A percentile compares a stretch with the other conserved stretches of the same genome.
Conservation (phyloP, 1,139 yeast species). For the Yamadazyma epiphylla region DNA sequence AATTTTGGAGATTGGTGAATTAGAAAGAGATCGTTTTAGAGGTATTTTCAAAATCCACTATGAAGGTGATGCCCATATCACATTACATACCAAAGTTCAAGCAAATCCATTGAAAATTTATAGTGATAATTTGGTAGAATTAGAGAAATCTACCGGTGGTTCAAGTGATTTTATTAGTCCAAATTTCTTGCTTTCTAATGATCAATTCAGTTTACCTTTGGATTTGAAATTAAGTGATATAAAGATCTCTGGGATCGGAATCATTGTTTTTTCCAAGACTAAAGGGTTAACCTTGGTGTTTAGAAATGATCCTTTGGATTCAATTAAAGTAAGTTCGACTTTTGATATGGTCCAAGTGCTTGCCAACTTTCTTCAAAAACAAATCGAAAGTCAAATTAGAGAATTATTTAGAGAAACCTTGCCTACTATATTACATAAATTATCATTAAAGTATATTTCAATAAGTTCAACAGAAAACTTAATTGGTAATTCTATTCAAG, state of each 20-base stretch:
- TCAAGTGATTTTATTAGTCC: slow-evolving; percentile 55
- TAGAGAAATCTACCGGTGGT: slow-evolving; percentile 23
- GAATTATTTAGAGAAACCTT: slow-evolving; percentile 79
- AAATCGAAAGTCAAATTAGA: slow-evolving; percentile 77
- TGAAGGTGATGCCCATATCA: slow-evolving; percentile 75
- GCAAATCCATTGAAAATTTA: slow-evolving; percentile 80
- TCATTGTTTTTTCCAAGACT: slow-evolving; percentile 75
- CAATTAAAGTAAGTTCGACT: slow-evolving; percentile 77
- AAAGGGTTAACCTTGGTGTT: slow-evolving; percentile 85
- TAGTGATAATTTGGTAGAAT: slow-evolving; percentile 45
- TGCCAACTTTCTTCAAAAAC: slow-evolving; percentile 74
- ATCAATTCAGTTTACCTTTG: slow-evolving; percentile 73
- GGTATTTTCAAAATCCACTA: slow-evolving; percentile 84
- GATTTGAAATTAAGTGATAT: slow-evolving; percentile 73
- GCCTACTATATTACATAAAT: slow-evolving; percentile 75
- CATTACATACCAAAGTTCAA: slow-evolving; percentile 77
- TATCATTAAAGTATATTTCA: slow-evolving; percentile 67
- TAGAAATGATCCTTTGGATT: slow-evolving; percentile 83
- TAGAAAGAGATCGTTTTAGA: slow-evolving; percentile 74
- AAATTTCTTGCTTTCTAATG: slow-evolving; percentile 59
- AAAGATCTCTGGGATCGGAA: slow-evolving; percentile 74
- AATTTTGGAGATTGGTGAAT: slow-evolving; percentile 80
- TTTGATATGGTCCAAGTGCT: slow-evolving; percentile 83
- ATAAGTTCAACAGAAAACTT: slow-evolving; percentile 5
- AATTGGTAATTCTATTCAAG: slow-evolving; percentile 15